A percentile compares a stretch with the other conserved stretches of the same genome.
Conservation (phyloP, 192 early-diverging fungal species). For the Bifiguratus adelaidae region DNA sequence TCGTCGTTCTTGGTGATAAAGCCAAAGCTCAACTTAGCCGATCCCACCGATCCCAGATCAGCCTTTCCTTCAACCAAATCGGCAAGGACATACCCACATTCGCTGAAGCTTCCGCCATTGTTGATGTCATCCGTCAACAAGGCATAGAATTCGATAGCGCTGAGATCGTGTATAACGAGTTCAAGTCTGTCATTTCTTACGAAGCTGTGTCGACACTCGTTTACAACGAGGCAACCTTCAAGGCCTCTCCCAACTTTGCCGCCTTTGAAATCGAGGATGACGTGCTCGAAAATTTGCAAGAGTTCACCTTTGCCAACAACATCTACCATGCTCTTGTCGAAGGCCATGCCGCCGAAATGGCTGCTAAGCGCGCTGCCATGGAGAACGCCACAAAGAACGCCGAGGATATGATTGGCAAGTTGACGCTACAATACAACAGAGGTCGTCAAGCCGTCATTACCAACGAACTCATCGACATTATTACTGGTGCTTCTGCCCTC, state of each 20-base stretch:
- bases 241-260: conserved; percentile 67
- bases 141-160: conserved; percentile 59
- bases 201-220: conserved; percentile 63
- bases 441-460: conserved; percentile 97
- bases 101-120: conserved; percentile 75
- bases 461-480: conserved; percentile 95
- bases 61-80: conserved; percentile 84
- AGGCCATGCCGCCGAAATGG: conserved; percentile 93
- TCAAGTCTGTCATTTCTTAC: conserved; percentile 90
- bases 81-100: conserved; percentile 84
- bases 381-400: conserved; percentile 99
- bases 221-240: conserved; percentile 55
- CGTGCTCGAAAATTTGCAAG: conserved; percentile 76
- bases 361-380: conserved; percentile 96
- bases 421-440: conserved; percentile 95
- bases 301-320: conserved; percentile 91
- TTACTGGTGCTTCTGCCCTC: conserved; percentile 90
- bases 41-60: conserved; percentile 63
- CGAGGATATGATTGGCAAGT: conserved; percentile 92
- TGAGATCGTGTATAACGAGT: conserved; percentile 88
- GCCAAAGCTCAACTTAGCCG: conserved; percentile 84
- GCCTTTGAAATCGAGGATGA: conserved; percentile 90
- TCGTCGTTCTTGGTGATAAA: conserved; percentile 89
- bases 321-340: conserved; percentile 95
- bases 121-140: conserved; percentile 59